Conservation (phyloP, 2,329 filamentous ascomycete species). For the Aspergillaceae sp. region DNA sequence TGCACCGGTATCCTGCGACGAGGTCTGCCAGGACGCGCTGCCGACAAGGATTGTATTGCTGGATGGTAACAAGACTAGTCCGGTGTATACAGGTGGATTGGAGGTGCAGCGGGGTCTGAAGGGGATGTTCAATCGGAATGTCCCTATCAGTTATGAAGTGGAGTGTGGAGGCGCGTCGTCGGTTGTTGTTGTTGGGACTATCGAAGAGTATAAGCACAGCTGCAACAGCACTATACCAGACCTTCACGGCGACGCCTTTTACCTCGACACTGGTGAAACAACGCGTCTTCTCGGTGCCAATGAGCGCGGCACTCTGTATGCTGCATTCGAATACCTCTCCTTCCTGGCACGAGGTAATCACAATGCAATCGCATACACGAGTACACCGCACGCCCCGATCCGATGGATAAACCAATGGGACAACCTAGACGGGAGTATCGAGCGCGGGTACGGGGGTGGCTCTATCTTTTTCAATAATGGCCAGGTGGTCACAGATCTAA, state of each 20-base stretch:
- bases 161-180: too few relatives aligned
- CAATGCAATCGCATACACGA: slow-evolving; percentile 39
- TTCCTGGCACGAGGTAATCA: slow-evolving; percentile 54
- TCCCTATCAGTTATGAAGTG: neutral
- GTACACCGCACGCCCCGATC: slow-evolving; percentile 53
- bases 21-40: slow-evolving; percentile 19
- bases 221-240: neutral
- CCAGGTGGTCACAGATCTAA: slow-evolving; percentile 48
- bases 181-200: too few relatives aligned
- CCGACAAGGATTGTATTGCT: neutral
- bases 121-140: neutral
- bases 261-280: slow-evolving; percentile 28
- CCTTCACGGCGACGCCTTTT: neutral
- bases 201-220: too few relatives aligned
- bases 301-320: slow-evolving; percentile 60
- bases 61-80: neutral
- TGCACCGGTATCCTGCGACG: slow-evolving; percentile 41
- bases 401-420: slow-evolving; percentile 69
- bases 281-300: slow-evolving; percentile 57
- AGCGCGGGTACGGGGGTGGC: slow-evolving; percentile 58
- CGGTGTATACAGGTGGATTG: neutral
- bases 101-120: neutral
- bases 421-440: slow-evolving; percentile 58
- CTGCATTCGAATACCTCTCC: slow-evolving; percentile 60
- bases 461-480: slow-evolving; percentile 61